Base-by-base conservation (phyloP, 163 green algal genomes). In the Volvox carteri region DNA sequence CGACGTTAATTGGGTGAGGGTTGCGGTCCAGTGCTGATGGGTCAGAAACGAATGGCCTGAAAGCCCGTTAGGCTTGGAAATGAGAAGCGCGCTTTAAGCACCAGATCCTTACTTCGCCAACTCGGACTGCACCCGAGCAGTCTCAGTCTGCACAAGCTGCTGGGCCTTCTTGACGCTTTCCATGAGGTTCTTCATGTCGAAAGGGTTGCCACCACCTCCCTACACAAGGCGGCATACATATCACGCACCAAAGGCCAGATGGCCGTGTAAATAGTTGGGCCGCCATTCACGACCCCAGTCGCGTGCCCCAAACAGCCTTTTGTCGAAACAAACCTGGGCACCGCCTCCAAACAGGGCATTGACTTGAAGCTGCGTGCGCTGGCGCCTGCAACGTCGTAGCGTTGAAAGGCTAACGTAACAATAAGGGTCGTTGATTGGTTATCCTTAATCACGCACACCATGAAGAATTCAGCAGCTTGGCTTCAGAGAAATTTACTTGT, bases 81-180 rank as follows among this genome's bases (percentile, higher is more conserved):
- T n/a, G n/a, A n/a, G n/a, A n/a, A n/a, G n/a, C n/a, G n/a, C n/a
- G n/a, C n/a, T n/a, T n/a, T n/a, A n/a, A n/a, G n/a, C n/a, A n/a
- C n/a, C n/a, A n/a, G n/a, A n/a, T n/a, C n/a, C 88, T 92, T 81
- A 95, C 93, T 78, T 90, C 19, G 93, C 92, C 0, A 97, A 90
- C 90, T 97, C 95, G 35, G 92, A 52, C 90, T 97, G 95, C 77
- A 97, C 93, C 14, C 93, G 89, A 39, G 93, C 86, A 0, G 95
- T 96, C 91, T 97, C 95, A 41, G 94, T 92, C 90, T 97, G 95
- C 85, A 97, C 94, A 56, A 97, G 86, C 76, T 95, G 89, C 90
- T 97, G 95, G 11, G 95, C 95, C 90, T 97, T 96, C 92, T 95
- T 95, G 30, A 97, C 93, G 41, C 85, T 94, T 86, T 97, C 94